Conservation (phyloP, 345 rosid species). For the Sisymbrium altissimum region DNA sequence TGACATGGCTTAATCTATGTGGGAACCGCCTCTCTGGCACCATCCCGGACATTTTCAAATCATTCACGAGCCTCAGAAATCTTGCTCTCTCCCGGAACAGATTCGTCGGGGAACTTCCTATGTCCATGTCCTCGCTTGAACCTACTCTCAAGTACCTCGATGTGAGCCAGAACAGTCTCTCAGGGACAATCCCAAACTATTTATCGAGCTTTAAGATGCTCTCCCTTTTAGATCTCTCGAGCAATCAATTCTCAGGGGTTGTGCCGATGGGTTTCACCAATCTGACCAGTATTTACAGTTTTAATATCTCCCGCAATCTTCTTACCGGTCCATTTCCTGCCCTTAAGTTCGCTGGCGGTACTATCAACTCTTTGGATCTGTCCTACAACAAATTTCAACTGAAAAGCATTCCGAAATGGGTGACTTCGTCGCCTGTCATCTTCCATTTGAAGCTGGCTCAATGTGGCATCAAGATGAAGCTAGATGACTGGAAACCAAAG, state of each 20-base stretch:
- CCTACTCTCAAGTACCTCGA: constrained; percentile 39
- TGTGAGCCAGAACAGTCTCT: constrained; percentile 51
- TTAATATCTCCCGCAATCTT: constrained; percentile 54
- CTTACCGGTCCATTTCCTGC: constrained; percentile 58
- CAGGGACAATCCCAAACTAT: constrained; percentile 54
- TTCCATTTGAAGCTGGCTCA: constrained; percentile 57
- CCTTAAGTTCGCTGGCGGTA: constrained; percentile 34
- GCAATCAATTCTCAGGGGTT: constrained; percentile 40
- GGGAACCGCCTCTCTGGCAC: constrained; percentile 52
- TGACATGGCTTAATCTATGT: constrained; percentile 44
- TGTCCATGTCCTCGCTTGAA: constrained; percentile 44
- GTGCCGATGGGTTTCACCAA: constrained; percentile 55
- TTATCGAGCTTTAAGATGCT: constrained; percentile 48
- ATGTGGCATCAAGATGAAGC: constrained; percentile 53
- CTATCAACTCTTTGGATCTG: constrained; percentile 62
- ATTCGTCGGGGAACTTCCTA: constrained; percentile 50
- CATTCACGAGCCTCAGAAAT: constrained; percentile 37
- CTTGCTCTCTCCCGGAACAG: constrained; percentile 45
- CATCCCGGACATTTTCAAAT: constrained; percentile 49
- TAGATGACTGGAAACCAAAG: constrained; percentile 47
- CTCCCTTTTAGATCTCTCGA: constrained; percentile 54
- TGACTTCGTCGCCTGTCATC: constrained; percentile 52
- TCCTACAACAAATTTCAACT: constrained; percentile 59
- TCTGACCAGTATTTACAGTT: constrained; percentile 54
- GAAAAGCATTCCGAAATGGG: constrained; percentile 63